Evolutionary conservation across 495 filamentous ascomycete species (phyloP), one percentile per base, ranked within the genome.

Genomic region (Aspergillus steynii): DNA sequence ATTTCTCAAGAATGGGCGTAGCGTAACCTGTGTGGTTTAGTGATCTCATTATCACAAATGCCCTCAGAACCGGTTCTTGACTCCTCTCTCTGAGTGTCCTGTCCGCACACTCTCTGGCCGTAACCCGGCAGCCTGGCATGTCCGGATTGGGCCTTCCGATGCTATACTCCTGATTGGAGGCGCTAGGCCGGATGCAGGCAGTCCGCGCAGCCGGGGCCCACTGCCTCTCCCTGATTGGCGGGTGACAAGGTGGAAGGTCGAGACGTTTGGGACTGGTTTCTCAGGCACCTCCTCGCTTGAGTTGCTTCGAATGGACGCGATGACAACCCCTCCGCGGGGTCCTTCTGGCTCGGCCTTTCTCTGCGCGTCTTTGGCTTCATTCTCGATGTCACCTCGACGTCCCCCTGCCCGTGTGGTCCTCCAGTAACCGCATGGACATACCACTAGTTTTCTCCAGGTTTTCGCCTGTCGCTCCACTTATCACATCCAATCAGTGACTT

Each of bases 401-500:
- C 12, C 37, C 37, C 37, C 37, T 42, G 9, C 9, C 10, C 14
- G 2, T 7, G 1, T 34, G 1, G 31, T 9, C 9, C 34, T 42
- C 37, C 37, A 12, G 12, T 12, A 15, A 34, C 5, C 31, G 31
- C 31, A 34, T 34, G 31, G 31, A 3, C 31, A 9, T 34, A 20
- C 37, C 37, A 42, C 37, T 42, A 42, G 37, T 42, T 42, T 42
- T 42, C 37, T 42, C 37, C 37, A 42, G 28, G 28, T 26, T 50
- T 29, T 29, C 7, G 26, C 20, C 20, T 15, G 25, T 27, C 29
- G 53, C 9, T 45, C 53, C 53, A 53, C 51, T 25, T 53, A n/a
- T 53, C 10, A 4, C 3, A 31, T 32, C 27, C 51, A 53, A 32
- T 32, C 51, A 53, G 28, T 50, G 53, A 51, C 60, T 46, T 66